Evolutionary conservation across 1,139 yeast species (phyloP), one percentile per base, ranked within the genome.

Genomic region (Magnusiomyces sp.): DNA sequence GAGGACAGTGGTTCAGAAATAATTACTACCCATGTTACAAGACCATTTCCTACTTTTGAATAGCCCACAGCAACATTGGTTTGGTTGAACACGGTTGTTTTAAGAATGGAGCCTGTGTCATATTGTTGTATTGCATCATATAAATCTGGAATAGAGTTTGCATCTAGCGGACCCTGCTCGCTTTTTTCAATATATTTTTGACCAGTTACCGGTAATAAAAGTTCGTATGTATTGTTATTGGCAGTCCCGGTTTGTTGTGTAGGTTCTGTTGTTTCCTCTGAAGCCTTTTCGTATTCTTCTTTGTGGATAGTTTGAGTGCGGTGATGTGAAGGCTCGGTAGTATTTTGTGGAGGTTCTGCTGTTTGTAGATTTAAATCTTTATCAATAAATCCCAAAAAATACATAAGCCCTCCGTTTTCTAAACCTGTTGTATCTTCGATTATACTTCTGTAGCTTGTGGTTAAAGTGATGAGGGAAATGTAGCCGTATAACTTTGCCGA

Each of bases 11-110:
- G 69, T 60, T 88, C 95, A 55, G 83, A 83, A 7, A 89, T 79
- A 0, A 82, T 68, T 1, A 90, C 80, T n/a, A 80, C 75, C 97
- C 97, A 90, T n/a, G 71, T 70, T 0, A 71, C 72, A 39, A 73
- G 64, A 32, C 69, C 67, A 40, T 83, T 66, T 27, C 72, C 67
- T 10, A 84, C 76, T 11, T 75, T 72, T 1, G 85, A 73, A 62
- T 70, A 89, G 0, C 97, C 97, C 1, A 83, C 77, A 4, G 96
- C 87, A 4, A 84, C 79, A 1, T 63, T 56, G 2, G 61, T 56
- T 2, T 74, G 76, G 20, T 62, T 56, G 16, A 77, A 72, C 16
- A 77, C 71, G 17, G 60, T 62, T 1, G 80, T 65, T 53, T 67
- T 71, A 13, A 78, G 70, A 11, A 73, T 62, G 1, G 80, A 74